Evolutionary conservation across 1,139 yeast genomes (phyloP).

Genomic region (Zygosaccharomyces sapae): DNA sequence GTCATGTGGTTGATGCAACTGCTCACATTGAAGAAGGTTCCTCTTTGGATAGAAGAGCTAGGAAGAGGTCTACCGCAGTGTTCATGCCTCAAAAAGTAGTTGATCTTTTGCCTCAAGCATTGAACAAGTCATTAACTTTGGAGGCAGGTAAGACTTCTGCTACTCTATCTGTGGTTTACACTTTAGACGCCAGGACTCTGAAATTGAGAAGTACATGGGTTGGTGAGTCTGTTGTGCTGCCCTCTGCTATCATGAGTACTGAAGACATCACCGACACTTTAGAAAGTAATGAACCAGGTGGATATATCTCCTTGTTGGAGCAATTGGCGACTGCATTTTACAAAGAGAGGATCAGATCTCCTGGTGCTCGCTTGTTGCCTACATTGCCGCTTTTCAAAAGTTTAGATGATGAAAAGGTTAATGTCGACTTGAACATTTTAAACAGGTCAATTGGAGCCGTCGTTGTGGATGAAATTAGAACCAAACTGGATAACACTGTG

Average conservation of each 20-base stretch:
- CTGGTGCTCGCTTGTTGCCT: slow-evolving; percentile 48
- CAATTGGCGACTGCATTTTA: slow-evolving; percentile 57
- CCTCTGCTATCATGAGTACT: slow-evolving; percentile 43
- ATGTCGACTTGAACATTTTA: slow-evolving; percentile 68
- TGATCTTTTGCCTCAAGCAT: slow-evolving; percentile 63
- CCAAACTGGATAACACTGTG: slow-evolving; percentile 78
- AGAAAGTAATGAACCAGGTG: slow-evolving; percentile 31
- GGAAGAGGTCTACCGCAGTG: slow-evolving; percentile 86
- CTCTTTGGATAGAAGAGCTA: slow-evolving; percentile 78
- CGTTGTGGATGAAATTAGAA: slow-evolving; percentile 69
- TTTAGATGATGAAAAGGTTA: slow-evolving; percentile 78
- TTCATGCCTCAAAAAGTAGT: slow-evolving; percentile 76
- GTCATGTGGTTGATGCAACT: slow-evolving; percentile 77
- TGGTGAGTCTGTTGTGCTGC: slow-evolving; percentile 67
- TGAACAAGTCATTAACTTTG: slow-evolving; percentile 61
- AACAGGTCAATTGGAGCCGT: slow-evolving; percentile 55
- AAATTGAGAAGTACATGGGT: slow-evolving; percentile 75
- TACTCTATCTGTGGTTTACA: slow-evolving; percentile 77
- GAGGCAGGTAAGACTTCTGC: slow-evolving; percentile 57
- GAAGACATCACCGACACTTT: slow-evolving; percentile 35
- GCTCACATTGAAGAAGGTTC: slow-evolving; percentile 69
- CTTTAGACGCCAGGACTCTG: slow-evolving; percentile 67
- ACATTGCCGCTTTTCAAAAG: slow-evolving; percentile 68
- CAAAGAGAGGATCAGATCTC: slow-evolving; percentile 60
- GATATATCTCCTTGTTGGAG: slow-evolving; percentile 25